phyloP scores from a whole-genome alignment of 805 yeast species.

The Metschnikowia arizonensis region DNA sequence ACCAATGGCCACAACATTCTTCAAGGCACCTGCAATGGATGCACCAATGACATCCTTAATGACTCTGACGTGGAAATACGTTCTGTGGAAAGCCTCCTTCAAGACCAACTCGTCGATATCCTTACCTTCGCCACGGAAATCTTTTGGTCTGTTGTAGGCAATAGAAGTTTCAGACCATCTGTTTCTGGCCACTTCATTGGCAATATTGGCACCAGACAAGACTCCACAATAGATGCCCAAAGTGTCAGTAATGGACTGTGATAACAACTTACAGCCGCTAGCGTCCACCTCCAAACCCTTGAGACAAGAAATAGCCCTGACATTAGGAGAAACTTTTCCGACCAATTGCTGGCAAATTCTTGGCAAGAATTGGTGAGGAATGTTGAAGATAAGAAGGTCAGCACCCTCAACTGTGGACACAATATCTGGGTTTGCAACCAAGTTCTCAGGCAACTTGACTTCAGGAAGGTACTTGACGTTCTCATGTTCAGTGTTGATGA shows the following conservation, averaged over 20 bases:
- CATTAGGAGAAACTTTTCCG: slow-evolving; percentile 35
- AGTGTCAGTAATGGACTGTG: slow-evolving; percentile 40
- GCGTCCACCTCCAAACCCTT: slow-evolving; percentile 45
- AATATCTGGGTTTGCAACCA: slow-evolving; percentile 39
- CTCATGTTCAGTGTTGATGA: slow-evolving; percentile 41
- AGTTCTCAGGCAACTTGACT: slow-evolving; percentile 38
- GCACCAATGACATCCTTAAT: slow-evolving; percentile 45
- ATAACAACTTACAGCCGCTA: slow-evolving; percentile 42
- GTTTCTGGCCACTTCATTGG: slow-evolving; percentile 44
- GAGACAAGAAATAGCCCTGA: slow-evolving; percentile 43
- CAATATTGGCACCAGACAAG: slow-evolving; percentile 46
- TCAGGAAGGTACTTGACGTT: slow-evolving; percentile 44
- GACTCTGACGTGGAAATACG: slow-evolving; percentile 44
- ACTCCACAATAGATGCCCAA: slow-evolving; percentile 45
- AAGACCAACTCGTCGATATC: slow-evolving; percentile 39
- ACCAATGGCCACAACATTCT: slow-evolving; percentile 44
- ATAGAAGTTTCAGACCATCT: slow-evolving; percentile 47
- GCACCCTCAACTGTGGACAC: slow-evolving; percentile 38
- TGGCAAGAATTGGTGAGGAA: slow-evolving; percentile 45
- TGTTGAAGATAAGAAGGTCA: slow-evolving; percentile 42
- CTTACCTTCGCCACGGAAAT: slow-evolving; percentile 38
- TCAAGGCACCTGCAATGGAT: slow-evolving; percentile 45
- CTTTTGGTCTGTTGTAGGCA: slow-evolving; percentile 38
- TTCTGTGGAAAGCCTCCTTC: slow-evolving; percentile 44
- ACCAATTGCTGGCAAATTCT: slow-evolving; percentile 36